Conservation (phyloP, 106 monocot species). For the Dendrobium chrysotoxum region DNA sequence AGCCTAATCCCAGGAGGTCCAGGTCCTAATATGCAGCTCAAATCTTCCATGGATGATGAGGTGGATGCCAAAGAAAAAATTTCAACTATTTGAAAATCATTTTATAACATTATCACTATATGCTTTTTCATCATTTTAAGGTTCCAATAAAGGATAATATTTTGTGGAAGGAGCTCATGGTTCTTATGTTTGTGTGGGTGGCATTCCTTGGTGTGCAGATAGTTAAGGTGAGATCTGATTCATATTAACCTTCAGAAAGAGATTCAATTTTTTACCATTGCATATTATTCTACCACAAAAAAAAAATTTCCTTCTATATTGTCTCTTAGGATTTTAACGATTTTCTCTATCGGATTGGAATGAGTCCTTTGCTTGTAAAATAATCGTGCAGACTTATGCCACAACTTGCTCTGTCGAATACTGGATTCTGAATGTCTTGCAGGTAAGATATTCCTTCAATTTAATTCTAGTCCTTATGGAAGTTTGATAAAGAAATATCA, state of each 20-base stretch:
- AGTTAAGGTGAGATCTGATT: conserved; percentile 25
- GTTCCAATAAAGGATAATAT: conserved; percentile 42
- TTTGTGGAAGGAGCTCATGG: conserved; percentile 42
- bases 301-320: background rate
- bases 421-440: conserved; percentile 45
- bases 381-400: conserved; percentile 40
- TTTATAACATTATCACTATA: background rate
- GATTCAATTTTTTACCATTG: background rate
- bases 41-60: conserved; percentile 23
- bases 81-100: background rate
- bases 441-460: conserved; percentile 17
- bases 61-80: background rate
- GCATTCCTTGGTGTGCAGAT: conserved; percentile 53
- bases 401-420: conserved; percentile 43
- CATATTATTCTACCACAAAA: background rate
- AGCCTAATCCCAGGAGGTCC: conserved; percentile 21
- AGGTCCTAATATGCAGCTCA: conserved; percentile 10
- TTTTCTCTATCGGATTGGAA: background rate
- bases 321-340: background rate
- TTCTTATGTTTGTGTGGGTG: conserved; percentile 51
- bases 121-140: conserved; percentile 12
- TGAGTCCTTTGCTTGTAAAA: background rate
- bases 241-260: background rate
- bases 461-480: background rate
- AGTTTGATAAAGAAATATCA: background rate